These are phyloP conservation scores for Pseudonitzschia delicatissima DNA, from an alignment of 108 stramenopile species.

Conservation along the genomic window DNA sequence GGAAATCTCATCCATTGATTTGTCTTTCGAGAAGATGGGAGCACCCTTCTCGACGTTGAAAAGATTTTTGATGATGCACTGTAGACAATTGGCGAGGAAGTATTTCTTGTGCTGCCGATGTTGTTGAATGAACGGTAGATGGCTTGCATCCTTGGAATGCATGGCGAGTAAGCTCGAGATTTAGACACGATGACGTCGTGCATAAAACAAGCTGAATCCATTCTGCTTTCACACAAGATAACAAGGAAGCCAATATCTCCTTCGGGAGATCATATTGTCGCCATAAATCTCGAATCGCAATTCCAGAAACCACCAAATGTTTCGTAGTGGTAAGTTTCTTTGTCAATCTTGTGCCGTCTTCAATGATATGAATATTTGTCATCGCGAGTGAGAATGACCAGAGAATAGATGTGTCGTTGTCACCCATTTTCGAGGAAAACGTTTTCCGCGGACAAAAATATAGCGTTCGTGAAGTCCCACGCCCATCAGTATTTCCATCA, in stretches of 20 bases:
- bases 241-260: background rate
- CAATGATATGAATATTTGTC: background rate
- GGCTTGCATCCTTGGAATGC: slow-evolving; percentile 2
- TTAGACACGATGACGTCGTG: background rate
- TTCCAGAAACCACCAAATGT: slow-evolving; percentile 1
- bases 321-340: background rate
- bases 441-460: slow-evolving; percentile 6
- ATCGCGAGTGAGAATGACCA: background rate
- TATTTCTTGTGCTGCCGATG: slow-evolving; percentile 1
- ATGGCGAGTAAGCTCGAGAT: background rate
- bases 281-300: slow-evolving; percentile 17
- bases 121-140: slow-evolving; percentile 4
- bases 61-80: slow-evolving; percentile 4
- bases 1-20: slow-evolving; percentile 25
- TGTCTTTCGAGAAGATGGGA: slow-evolving; percentile 6
- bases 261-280: slow-evolving; percentile 4
- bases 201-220: slow-evolving; percentile 3
- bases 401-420: background rate
- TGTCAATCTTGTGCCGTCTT: background rate
- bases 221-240: slow-evolving; percentile 1
- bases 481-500: background rate
- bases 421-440: background rate
- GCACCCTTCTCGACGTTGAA: background rate
- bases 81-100: background rate
- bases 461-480: background rate